A percentile compares a stretch with the other conserved stretches of the same genome.
These are phyloP conservation scores for Haplosporangium sp. DNA, from an alignment of 371 early-diverging fungal species.

Conservation along the genomic window DNA sequence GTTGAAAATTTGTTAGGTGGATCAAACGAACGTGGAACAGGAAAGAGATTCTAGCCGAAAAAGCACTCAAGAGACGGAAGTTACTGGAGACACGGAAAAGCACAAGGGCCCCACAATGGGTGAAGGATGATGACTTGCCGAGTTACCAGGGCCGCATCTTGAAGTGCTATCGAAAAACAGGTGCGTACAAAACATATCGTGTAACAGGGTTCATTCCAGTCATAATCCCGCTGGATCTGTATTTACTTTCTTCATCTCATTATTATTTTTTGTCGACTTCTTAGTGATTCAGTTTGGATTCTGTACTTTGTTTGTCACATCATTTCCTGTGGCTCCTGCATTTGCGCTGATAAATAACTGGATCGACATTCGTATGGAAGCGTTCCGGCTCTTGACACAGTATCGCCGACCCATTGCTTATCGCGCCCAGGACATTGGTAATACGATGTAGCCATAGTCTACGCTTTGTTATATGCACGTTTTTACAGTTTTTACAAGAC, in stretches of 20 bases:
- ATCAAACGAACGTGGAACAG: slow-evolving; percentile 39
- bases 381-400: slow-evolving; percentile 43
- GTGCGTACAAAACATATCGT: not conserved
- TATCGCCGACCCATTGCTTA: slow-evolving; percentile 58
- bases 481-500: too few species aligned
- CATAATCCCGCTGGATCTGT: not conserved
- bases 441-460: too few species aligned
- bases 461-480: too few species aligned
- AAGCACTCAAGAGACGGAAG: slow-evolving; percentile 25
- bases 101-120: slow-evolving; percentile 56
- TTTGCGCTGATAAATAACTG: slow-evolving; percentile 68
- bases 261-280: not conserved
- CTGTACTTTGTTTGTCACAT: slow-evolving; percentile 65
- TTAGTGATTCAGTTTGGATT: slow-evolving; percentile 72
- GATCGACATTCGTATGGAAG: slow-evolving; percentile 65
- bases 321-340: slow-evolving; percentile 72
- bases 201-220: too few species aligned
- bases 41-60: slow-evolving; percentile 37
- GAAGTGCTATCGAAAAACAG: slow-evolving; percentile 41
- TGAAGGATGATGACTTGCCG: slow-evolving; percentile 59
- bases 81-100: slow-evolving; percentile 22
- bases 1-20: slow-evolving; percentile 19
- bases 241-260: not conserved
- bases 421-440: slow-evolving; percentile 57
- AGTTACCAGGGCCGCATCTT: slow-evolving; percentile 37